phyloP scores from a whole-genome alignment of 2,329 filamentous ascomycete species.

The Arthrobotrys conoides region DNA sequence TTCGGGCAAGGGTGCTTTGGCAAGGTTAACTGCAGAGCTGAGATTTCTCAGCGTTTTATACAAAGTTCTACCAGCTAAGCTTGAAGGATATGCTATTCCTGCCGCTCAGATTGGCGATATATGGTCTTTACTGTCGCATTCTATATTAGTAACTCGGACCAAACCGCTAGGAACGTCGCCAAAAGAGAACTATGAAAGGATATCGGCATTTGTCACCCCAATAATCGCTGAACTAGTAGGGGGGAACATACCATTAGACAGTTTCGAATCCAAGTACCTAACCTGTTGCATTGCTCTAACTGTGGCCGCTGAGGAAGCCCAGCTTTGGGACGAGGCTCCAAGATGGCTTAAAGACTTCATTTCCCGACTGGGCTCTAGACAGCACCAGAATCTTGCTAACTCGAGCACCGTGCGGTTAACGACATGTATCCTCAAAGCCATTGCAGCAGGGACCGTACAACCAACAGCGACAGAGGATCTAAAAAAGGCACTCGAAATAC shows the following conservation, averaged over 20 bases:
- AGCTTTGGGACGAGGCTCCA: constrained; percentile 41
- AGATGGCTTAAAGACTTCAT: constrained; percentile 41
- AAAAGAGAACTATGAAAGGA: constrained; percentile 34
- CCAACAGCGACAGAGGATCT: constrained; percentile 46
- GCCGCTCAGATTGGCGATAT: constrained; percentile 34
- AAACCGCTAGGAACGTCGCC: constrained; percentile 26
- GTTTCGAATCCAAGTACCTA: constrained; percentile 52
- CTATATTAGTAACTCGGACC: constrained; percentile 29
- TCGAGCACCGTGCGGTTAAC: constrained; percentile 36
- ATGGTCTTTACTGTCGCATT: constrained; percentile 46
- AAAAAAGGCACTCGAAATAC: constrained; percentile 37
- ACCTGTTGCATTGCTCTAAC: constrained; percentile 37
- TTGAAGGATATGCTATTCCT: constrained; percentile 24
- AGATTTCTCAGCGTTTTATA: constrained; percentile 40
- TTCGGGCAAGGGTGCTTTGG: not conserved
- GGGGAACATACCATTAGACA: constrained; percentile 20
- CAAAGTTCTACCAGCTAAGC: constrained; percentile 28
- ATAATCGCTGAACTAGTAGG: constrained; percentile 35
- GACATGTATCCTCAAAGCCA: constrained; percentile 39
- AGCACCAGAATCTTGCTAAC: constrained; percentile 45
- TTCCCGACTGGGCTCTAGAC: constrained; percentile 27
- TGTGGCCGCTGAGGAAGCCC: constrained; percentile 40
- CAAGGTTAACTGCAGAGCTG: constrained; percentile 31
- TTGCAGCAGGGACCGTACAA: not conserved
- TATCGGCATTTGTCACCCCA: constrained; percentile 16